Base-by-base conservation (phyloP, 1,139 yeast genomes). In the Taphrina populina region DNA sequence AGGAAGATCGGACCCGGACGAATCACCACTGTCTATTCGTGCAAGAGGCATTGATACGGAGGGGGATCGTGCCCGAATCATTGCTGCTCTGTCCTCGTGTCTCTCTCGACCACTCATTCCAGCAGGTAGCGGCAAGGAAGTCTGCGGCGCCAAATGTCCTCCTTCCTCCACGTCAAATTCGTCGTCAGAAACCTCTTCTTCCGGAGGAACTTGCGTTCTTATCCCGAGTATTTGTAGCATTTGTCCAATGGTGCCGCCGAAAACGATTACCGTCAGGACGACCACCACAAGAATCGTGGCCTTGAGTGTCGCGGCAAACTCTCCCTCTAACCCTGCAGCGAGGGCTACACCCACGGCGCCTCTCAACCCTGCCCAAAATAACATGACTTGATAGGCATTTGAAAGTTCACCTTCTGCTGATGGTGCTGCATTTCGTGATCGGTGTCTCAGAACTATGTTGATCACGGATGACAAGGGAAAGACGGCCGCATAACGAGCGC, bases 341-440 rank as follows among this genome's bases (percentile, higher is more conserved):
- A 94, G 77, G 0, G 98, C 99, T 2, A 94, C 99, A 62, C 99
- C 99, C 32, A 94, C 99, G 0, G 99, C 99, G 59, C 99, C 99
- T 66, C 99, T 77, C 59, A 94, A 75, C 4, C 99, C 99, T 1
- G 98, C 98, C 99, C 99, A 94, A 70, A 94, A 94, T 46, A 94
- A 87, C 98, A 94, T 92, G 88, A 90, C 88, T 71, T 94, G 98
- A 69, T 94, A 94, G 59, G 86, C 88, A 64, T 88, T 94, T 20
- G 95, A 92, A 59, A 94, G 88, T 64, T 90, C 96, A 52, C 40
- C 62, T 61, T 43, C 34, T 19, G 37, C 56, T n/a, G 34, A 7
- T n/a, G 56, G 27, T 15, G 20, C 33, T 2, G 34, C 61, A 3
- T 70, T 60, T 23, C 60, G 47, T 5, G 73, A 71, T 63, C 83